These are phyloP conservation scores for Rhizopogon vesiculosus DNA, from an alignment of 768 basidiomycete genomes.

Conservation along the genomic window DNA sequence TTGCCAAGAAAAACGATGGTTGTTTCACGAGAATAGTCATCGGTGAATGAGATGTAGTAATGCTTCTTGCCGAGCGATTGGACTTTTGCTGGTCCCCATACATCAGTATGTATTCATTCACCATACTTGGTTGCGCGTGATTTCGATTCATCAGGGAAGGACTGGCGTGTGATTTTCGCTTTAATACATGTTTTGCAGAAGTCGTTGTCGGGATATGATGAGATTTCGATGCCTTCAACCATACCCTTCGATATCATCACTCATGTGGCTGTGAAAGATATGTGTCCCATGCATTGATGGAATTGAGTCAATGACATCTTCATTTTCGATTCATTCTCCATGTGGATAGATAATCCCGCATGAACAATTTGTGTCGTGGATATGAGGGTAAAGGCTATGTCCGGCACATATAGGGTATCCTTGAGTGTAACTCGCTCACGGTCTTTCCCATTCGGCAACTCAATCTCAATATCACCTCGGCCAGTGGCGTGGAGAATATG, in stretches of 20 bases:
- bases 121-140: neutral
- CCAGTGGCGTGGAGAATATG: constrained; percentile 25
- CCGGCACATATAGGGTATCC: neutral
- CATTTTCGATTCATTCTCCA: neutral
- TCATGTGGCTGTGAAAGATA: too few species aligned
- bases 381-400: constrained; percentile 3
- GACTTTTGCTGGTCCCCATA: constrained; percentile 27
- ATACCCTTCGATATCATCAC: neutral
- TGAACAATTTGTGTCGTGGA: neutral
- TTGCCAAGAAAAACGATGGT: constrained; percentile 18
- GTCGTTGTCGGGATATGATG: neutral
- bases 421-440: neutral
- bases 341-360: neutral
- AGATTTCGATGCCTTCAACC: neutral
- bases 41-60: constrained; percentile 33
- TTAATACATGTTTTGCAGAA: constrained; percentile 2
- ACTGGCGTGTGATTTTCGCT: neutral
- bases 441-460: constrained; percentile 18
- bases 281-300: neutral
- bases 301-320: neutral
- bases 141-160: neutral
- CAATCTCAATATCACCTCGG: constrained; percentile 24
- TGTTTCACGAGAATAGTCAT: constrained; percentile 27
- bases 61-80: constrained; percentile 16
- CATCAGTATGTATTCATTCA: constrained; percentile 19